These are phyloP conservation scores for Claviceps citrina DNA, from an alignment of 2,329 filamentous ascomycete species.

Conservation along the genomic window DNA sequence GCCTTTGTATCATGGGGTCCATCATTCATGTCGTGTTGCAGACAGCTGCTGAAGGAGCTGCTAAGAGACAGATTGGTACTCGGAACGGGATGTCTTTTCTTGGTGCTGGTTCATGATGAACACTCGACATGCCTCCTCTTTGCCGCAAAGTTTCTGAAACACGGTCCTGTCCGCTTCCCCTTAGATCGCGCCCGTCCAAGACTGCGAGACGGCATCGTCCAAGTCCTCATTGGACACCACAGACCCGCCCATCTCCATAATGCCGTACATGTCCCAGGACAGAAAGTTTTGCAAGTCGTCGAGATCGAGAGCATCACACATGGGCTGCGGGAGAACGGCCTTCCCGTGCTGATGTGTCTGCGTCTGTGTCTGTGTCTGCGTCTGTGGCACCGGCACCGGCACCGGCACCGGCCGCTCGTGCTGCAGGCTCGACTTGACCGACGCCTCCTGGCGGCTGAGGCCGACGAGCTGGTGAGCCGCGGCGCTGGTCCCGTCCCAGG, in stretches of 20 bases:
- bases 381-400: too few relatives aligned
- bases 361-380: too few relatives aligned
- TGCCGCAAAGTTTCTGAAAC: too few relatives aligned
- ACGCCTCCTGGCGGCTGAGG: slow-evolving; percentile 11
- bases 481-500: slow-evolving; percentile 14
- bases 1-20: too few relatives aligned
- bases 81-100: too few relatives aligned
- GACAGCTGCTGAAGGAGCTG: too few relatives aligned
- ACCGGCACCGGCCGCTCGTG: slow-evolving; percentile 21
- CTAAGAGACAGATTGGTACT: too few relatives aligned
- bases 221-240: slow-evolving; percentile 18
- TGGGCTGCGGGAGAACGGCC: slow-evolving; percentile 11
- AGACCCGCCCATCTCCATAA: slow-evolving; percentile 25
- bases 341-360: slow-evolving; percentile 8
- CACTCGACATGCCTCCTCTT: too few relatives aligned
- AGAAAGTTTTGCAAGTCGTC: slow-evolving; percentile 24
- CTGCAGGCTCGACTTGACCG: slow-evolving; percentile 19
- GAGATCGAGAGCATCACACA: slow-evolving; percentile 22
- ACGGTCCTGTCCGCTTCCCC: too few relatives aligned
- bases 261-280: slow-evolving; percentile 26
- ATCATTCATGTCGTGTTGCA: too few relatives aligned
- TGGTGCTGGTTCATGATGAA: too few relatives aligned
- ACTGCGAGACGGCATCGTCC: slow-evolving; percentile 19
- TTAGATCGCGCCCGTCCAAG: slow-evolving; percentile 13
- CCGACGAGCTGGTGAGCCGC: slow-evolving; percentile 15